Base-by-base conservation (phyloP, 371 early-diverging fungal species). In the Batkoa obscura region DNA sequence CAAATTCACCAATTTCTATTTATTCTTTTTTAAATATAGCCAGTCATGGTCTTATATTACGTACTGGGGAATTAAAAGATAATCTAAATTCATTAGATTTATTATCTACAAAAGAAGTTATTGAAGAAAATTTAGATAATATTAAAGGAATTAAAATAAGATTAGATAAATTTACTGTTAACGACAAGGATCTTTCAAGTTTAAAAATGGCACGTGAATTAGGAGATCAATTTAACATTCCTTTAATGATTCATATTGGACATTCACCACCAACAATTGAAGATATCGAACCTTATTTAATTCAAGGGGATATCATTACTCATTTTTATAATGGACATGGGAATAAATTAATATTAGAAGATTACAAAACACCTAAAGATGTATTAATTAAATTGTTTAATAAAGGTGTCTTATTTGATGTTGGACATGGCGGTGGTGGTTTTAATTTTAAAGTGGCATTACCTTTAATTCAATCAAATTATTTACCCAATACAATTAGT, bases 81-180 rank as follows among this genome's bases (percentile, higher is more conserved):
- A 17, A 41, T 23, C 53, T 56, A 15, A 59, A 58, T 32, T 31
- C 50, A 32, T 48, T 60, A 12, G 60, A 63, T 41, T 60, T 63
- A 1, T 55, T 58, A 37, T 43, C 55, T 43, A 57, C 60, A 17
- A 39, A 52, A 0, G 55, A 48, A 30, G 58, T 58, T 0, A 63
- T 63, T 15, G 34, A 54, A 3, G 45, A 46, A 23, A 58, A 63
- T 49, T 37, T 43, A 0, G 60, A 55, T 36, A 15, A 55, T n/a
- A 63, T 63, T 39, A 57, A 55, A 42, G 64, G 64, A 12, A 58
- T 63, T 60, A 63, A 63, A 50, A 59, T 63, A 3, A 55, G 64
- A 10, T 50, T 63, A 56, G 64, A 63, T 45, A 42, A 48, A 6
- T 58, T 56, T 46, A 55, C 64, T 33, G 58, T 58, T 9, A 38